A percentile compares a stretch with the other conserved stretches of the same genome.
phyloP scores from a whole-genome alignment of 2,329 filamentous ascomycete genomes.

The Mollisia scopiformis region DNA sequence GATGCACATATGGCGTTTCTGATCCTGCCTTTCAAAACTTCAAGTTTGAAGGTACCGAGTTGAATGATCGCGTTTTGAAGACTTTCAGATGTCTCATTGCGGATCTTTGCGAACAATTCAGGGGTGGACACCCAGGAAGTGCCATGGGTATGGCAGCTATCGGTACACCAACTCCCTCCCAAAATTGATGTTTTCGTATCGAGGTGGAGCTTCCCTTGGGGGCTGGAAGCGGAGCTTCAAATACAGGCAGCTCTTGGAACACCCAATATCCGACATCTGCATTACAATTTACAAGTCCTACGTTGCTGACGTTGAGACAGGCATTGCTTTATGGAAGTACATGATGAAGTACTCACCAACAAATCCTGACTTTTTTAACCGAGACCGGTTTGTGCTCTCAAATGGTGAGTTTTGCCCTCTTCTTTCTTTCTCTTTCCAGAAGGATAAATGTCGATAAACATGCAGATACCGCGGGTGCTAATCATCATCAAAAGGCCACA shows the following conservation, averaged over 20 bases:
- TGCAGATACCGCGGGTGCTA: background rate
- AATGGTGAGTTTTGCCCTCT: conserved; percentile 37
- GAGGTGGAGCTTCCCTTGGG: no score
- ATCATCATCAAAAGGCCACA: conserved; percentile 41
- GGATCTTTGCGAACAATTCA: conserved; percentile 71
- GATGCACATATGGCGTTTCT: no score
- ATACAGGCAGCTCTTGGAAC: no score
- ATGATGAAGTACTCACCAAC: conserved; percentile 43
- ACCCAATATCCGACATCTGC: no score
- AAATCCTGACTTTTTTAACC: conserved; percentile 44
- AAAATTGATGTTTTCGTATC: no score
- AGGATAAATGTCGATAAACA: no score
- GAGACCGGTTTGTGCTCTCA: conserved; percentile 48
- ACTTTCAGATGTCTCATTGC: conserved; percentile 66
- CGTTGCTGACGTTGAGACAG: no score
- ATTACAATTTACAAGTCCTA: no score
- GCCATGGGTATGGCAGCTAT: conserved; percentile 48
- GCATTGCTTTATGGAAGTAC: conserved; percentile 46
- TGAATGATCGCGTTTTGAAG: conserved; percentile 48
- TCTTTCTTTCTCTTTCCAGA: no score
- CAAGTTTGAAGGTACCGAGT: conserved; percentile 1
- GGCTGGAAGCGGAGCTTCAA: no score
- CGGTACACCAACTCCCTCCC: no score
- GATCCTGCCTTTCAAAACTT: no score
- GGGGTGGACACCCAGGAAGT: conserved; percentile 67